phyloP scores from a whole-genome alignment of 495 filamentous ascomycete species.

The Tuber calosporum region DNA sequence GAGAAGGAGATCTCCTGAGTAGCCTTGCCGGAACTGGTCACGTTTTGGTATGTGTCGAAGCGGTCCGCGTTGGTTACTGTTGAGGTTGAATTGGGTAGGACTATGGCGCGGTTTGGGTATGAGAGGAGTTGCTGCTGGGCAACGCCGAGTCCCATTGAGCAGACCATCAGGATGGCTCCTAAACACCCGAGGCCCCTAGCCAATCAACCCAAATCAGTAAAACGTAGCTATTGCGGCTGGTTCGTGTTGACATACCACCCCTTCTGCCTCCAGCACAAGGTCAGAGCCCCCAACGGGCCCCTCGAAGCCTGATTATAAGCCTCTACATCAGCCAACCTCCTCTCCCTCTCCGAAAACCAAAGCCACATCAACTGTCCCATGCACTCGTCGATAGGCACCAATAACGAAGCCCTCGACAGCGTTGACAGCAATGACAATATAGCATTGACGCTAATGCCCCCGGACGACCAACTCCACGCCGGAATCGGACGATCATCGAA shows the following conservation, averaged over 20 bases:
- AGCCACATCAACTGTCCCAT: slow-evolving; percentile 40
- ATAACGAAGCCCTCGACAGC: slow-evolving; percentile 26
- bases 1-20: slow-evolving; percentile 23
- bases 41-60: slow-evolving; percentile 23
- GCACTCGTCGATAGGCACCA: slow-evolving; percentile 35
- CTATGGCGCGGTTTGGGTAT: slow-evolving; percentile 18
- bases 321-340: slow-evolving; percentile 20
- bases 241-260: slow-evolving; percentile 20
- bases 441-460: slow-evolving; percentile 32
- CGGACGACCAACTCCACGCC: slow-evolving; percentile 21
- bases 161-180: slow-evolving; percentile 20
- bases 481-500: slow-evolving; percentile 23
- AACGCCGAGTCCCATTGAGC: slow-evolving; percentile 29
- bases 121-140: slow-evolving; percentile 37
- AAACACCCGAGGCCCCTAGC: slow-evolving; percentile 21
- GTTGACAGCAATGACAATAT: slow-evolving; percentile 30
- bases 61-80: slow-evolving; percentile 14
- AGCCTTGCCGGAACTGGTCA: slow-evolving; percentile 5
- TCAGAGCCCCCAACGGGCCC: slow-evolving; percentile 23
- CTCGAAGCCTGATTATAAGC: slow-evolving; percentile 24
- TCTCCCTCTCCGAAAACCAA: slow-evolving; percentile 14
- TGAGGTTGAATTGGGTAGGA: not conserved
- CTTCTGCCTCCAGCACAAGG: slow-evolving; percentile 24
- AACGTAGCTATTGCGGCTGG: not conserved
- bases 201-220: not conserved